Conservation (phyloP, 192 early-diverging fungal species). For the Martensiomyces pterosporus region DNA sequence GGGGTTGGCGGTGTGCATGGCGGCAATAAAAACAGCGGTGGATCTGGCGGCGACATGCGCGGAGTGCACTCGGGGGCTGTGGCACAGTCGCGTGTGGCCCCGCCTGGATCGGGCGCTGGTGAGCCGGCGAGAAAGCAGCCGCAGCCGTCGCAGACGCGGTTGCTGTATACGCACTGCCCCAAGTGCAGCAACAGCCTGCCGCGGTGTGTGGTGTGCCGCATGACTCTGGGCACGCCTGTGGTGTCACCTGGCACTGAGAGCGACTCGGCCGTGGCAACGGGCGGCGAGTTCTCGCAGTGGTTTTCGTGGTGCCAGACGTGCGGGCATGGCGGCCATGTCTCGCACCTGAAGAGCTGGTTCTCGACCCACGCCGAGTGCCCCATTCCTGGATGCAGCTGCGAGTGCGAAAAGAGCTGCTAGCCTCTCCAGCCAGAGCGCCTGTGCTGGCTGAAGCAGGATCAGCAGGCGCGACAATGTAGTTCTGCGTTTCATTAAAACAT, state of each 20-base stretch:
- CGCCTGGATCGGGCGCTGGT: slow-evolving; percentile 2
- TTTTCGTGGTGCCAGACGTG: slow-evolving; percentile 99
- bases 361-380: slow-evolving; percentile 78
- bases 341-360: slow-evolving; percentile 92
- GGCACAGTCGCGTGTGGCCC: background rate
- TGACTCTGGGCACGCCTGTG: slow-evolving; percentile 44
- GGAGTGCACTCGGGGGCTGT: background rate
- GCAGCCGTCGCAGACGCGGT: slow-evolving; percentile 28
- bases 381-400: slow-evolving; percentile 76
- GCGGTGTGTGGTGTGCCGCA: slow-evolving; percentile 45
- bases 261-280: slow-evolving; percentile 6
- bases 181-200: slow-evolving; percentile 35
- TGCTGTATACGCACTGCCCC: slow-evolving; percentile 42
- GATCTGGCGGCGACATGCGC: no score
- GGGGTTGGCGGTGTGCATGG: background rate
- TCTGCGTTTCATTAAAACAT: no score
- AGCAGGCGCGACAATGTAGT: no score
- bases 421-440: background rate
- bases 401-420: slow-evolving; percentile 27
- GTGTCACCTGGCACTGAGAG: background rate
- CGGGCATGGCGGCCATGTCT: slow-evolving; percentile 91
- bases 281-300: slow-evolving; percentile 75
- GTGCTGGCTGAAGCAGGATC: no score
- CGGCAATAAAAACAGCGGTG: background rate
- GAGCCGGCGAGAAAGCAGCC: slow-evolving; percentile 13